Percentiles rank a stretch among this genome's conserved stretches.
phyloP scores from a whole-genome alignment of 2,329 filamentous ascomycete genomes.

The Neophaeococcomyces mojaviensis region DNA sequence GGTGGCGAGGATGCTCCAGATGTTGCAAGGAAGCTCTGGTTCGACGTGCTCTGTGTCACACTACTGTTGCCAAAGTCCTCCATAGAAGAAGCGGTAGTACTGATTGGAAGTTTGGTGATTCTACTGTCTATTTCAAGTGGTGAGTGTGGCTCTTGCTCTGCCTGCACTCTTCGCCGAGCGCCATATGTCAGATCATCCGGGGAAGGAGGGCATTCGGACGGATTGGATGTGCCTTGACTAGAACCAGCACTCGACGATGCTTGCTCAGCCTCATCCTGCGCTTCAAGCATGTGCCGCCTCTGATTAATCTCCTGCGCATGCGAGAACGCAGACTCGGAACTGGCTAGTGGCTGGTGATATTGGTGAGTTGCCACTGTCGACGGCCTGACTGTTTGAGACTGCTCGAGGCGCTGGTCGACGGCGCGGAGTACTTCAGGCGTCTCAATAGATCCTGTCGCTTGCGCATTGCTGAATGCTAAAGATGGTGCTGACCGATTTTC shows the following conservation, averaged over 20 bases:
- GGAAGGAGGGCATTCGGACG: slow-evolving; percentile 24
- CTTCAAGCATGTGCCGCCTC: slow-evolving; percentile 22
- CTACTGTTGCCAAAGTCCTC: slow-evolving; percentile 39
- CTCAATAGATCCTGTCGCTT: slow-evolving; percentile 37
- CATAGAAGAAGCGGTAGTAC: slow-evolving; percentile 41
- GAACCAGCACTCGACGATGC: slow-evolving; percentile 1
- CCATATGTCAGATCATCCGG: slow-evolving; percentile 24
- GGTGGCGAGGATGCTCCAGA: slow-evolving; percentile 41
- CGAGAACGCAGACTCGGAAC: slow-evolving; percentile 22
- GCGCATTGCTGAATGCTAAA: slow-evolving; percentile 37
- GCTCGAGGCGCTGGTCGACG: background rate
- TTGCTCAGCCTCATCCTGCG: slow-evolving; percentile 11
- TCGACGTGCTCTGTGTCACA: slow-evolving; percentile 41
- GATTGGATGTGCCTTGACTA: slow-evolving; percentile 7
- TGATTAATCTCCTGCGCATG: slow-evolving; percentile 24
- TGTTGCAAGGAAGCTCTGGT: slow-evolving; percentile 41
- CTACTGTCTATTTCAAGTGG: slow-evolving; percentile 11
- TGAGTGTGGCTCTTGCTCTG: slow-evolving; percentile 6
- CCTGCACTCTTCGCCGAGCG: slow-evolving; percentile 10
- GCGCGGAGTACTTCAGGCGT: slow-evolving; percentile 30
- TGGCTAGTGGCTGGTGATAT: slow-evolving; percentile 12
- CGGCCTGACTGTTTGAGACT: background rate
- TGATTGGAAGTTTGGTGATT: slow-evolving; percentile 30
- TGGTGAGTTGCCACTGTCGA: background rate
- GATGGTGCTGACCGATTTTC: slow-evolving; percentile 35